Percentiles rank a stretch among this genome's conserved stretches.
These are phyloP conservation scores for Coelastrella sp. DNA, from an alignment of 139 green algal genomes.

Conservation along the genomic window DNA sequence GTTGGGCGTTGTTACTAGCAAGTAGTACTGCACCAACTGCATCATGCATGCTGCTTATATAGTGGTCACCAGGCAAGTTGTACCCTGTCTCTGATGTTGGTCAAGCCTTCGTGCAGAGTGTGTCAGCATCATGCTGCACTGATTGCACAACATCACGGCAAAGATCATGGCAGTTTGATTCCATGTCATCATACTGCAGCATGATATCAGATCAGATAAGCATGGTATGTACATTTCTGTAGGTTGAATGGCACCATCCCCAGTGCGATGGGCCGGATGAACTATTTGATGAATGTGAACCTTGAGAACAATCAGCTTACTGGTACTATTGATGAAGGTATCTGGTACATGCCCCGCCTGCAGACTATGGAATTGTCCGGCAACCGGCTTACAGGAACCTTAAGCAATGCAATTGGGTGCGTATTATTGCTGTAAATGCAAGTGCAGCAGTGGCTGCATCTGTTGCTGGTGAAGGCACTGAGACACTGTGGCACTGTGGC, in stretches of 20 bases:
- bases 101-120: too few species aligned
- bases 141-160: too few species aligned
- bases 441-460: background rate
- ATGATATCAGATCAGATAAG: background rate
- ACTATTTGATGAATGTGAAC: background rate
- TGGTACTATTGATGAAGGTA: constrained; percentile 18
- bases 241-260: constrained; percentile 1
- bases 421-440: background rate
- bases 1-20: too few species aligned
- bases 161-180: background rate
- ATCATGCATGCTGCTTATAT: too few species aligned
- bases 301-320: constrained; percentile 23
- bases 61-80: too few species aligned
- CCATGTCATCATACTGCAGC: background rate
- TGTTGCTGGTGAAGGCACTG: background rate
- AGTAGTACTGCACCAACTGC: too few species aligned
- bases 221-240: background rate
- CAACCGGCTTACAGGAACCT: constrained; percentile 34
- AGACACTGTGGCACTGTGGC: too few species aligned
- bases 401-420: background rate
- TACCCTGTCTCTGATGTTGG: too few species aligned
- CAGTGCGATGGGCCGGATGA: constrained; percentile 10
- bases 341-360: constrained; percentile 37
- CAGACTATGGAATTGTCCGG: background rate
- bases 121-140: too few species aligned